A percentile compares a stretch with the other conserved stretches of the same genome.
These are phyloP conservation scores for Pezicula radicicola DNA, from an alignment of 2,329 filamentous ascomycete species.

Conservation along the genomic window DNA sequence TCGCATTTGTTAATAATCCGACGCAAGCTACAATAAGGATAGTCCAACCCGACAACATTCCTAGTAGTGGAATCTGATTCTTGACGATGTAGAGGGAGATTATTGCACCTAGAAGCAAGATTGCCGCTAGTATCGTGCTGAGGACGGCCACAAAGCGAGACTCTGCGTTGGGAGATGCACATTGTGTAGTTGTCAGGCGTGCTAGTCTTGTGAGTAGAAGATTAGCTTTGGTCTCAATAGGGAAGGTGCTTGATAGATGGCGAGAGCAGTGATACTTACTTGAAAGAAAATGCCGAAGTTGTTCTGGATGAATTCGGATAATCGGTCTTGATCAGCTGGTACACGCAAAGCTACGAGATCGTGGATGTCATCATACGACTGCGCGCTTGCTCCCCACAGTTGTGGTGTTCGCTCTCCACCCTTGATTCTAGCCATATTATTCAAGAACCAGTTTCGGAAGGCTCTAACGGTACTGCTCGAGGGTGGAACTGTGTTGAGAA, in stretches of 20 bases:
- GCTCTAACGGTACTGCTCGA: conserved; percentile 14
- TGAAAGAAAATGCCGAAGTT: conserved; percentile 16
- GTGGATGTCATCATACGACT: conserved; percentile 11
- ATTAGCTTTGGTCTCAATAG: too few species aligned
- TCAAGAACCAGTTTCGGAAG: conserved; percentile 17
- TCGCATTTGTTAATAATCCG: conserved; percentile 17
- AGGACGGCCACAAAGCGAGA: conserved; percentile 8
- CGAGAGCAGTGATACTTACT: too few species aligned
- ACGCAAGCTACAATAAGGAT: conserved; percentile 18
- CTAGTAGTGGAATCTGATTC: conserved; percentile 7
- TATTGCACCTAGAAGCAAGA: conserved; percentile 17
- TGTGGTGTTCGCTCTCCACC: conserved; percentile 2
- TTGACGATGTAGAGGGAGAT: conserved; percentile 13
- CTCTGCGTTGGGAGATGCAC: conserved; percentile 7
- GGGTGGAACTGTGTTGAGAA: conserved; percentile 9
- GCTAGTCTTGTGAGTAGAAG: neutral
- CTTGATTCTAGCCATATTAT: neutral
- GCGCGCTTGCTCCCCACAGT: conserved; percentile 18
- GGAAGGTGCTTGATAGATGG: too few species aligned
- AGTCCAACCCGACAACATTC: conserved; percentile 17
- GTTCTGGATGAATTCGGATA: conserved; percentile 25
- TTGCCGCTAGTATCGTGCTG: conserved; percentile 9
- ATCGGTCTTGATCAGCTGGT: conserved; percentile 19
- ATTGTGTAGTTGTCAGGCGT: conserved; percentile 7
- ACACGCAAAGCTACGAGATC: conserved; percentile 25